Conservation (phyloP, 2,329 filamentous ascomycete species). For the Aspergillus bombycis region DNA sequence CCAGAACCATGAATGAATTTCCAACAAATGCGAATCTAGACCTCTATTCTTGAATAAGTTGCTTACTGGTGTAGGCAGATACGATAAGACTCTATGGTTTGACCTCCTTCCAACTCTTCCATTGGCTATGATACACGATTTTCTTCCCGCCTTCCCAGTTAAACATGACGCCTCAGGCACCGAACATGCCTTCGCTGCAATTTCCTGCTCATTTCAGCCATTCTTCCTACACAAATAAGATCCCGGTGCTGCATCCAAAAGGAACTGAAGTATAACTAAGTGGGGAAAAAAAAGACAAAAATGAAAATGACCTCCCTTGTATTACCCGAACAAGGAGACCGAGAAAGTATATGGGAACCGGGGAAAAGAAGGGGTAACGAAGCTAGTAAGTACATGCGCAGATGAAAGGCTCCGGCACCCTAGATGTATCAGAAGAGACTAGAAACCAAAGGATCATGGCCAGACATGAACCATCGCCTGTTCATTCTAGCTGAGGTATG, state of each 20-base stretch:
- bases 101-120: slow-evolving; percentile 1
- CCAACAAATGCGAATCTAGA: not conserved
- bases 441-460: slow-evolving; percentile 8
- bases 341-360: slow-evolving; percentile 7
- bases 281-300: not conserved
- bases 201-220: slow-evolving; percentile 2
- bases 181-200: slow-evolving; percentile 1
- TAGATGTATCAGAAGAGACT: slow-evolving; percentile 15
- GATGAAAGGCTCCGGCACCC: slow-evolving; percentile 23
- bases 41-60: not conserved
- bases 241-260: slow-evolving; percentile 19
- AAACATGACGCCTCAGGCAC: slow-evolving; percentile 1
- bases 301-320: not conserved
- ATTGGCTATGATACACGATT: slow-evolving; percentile 14
- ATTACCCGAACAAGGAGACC: not conserved
- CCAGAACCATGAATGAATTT: not conserved
- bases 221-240: slow-evolving; percentile 14
- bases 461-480: slow-evolving; percentile 11
- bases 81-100: too few species aligned
- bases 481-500: slow-evolving; percentile 2
- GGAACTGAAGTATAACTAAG: slow-evolving; percentile 12
- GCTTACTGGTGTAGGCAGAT: not conserved
- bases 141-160: not conserved
- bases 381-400: slow-evolving; percentile 34
- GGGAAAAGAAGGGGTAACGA: slow-evolving; percentile 8